A percentile compares a stretch with the other conserved stretches of the same genome.
These are phyloP conservation scores for Salix arbutifolia DNA, from an alignment of 345 rosid genomes.

Conservation along the genomic window DNA sequence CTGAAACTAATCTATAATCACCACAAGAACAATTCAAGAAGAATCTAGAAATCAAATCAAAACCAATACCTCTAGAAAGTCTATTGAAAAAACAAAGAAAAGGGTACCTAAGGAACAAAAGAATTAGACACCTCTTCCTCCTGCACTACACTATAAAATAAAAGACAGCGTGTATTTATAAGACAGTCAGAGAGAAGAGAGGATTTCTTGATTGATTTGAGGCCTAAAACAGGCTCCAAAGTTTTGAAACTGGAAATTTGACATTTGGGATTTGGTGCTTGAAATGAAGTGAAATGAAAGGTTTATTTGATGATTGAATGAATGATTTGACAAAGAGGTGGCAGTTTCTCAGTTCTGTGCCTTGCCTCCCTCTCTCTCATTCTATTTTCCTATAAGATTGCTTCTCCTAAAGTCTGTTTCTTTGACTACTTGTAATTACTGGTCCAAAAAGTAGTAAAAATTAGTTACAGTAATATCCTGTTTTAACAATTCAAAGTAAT, in stretches of 20 bases:
- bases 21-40: not conserved
- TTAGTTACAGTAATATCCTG: too few relatives aligned
- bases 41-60: not conserved
- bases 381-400: too few relatives aligned
- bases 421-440: not conserved
- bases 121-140: conserved; percentile 4
- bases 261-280: not conserved
- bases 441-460: not conserved
- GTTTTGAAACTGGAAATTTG: conserved; percentile 6
- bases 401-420: not conserved
- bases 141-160: conserved; percentile 1
- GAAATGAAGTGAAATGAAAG: not conserved
- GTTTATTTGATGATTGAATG: not conserved
- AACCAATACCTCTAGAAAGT: not conserved
- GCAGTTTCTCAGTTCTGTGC: conserved; percentile 4
- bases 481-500: too few relatives aligned
- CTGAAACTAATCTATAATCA: conserved; percentile 2
- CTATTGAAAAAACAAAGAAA: conserved; percentile 4
- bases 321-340: conserved; percentile 7
- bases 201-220: not conserved
- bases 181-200: not conserved
- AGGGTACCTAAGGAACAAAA: conserved; percentile 11
- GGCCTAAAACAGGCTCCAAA: conserved; percentile 1
- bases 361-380: too few relatives aligned
- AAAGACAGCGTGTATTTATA: not conserved